Evolutionary conservation across 2,329 filamentous ascomycete genomes (phyloP), one percentile per base, ranked within the genome.

Genomic region (Pyrenophora teres): DNA sequence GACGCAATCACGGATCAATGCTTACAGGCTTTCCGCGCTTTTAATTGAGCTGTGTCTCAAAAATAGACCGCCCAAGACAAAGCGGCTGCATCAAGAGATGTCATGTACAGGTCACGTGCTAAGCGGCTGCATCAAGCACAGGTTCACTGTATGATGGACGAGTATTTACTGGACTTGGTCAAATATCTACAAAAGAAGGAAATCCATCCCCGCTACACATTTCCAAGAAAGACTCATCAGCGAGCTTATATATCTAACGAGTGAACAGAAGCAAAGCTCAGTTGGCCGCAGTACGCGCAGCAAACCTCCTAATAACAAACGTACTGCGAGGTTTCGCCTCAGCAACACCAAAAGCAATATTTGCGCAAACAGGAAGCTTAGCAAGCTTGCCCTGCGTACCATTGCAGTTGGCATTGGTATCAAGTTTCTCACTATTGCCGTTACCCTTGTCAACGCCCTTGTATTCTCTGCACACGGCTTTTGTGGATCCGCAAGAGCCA

Each of bases 401-500:
- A 3, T 18, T 37, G 44, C 61, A 64, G 30, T 21, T 50, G 5
- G 31, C 46, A 8, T 50, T 63, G 2, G 58, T 62, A 25, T 46
- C 41, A 15, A 64, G 50, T 54, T 59, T 65, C 23, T 27, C 7
- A 37, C 57, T 56, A 12, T 39, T 27, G 8, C 60, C 56, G 15
- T 50, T 53, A 12, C 57, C 60, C 56, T 65, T 65, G 47, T 60
- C 61, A 3, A 64, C 52, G 12, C 62, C 62, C 53, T 60, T 59
- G 56, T 64, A 66, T 31, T 64, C 60, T 23, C 43, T 38, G 56
- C 64, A 67, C 13, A 67, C 63, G 6, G 42, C 45, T 38, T 62
- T 58, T 3, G 50, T 63, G 12, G 38, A 48, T 40, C 63, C 64
- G 40, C 72, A 74, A 13, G 74, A 74, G 55, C 77, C 77, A 49